Base-by-base conservation (phyloP, 1,284 basidiomycete species). In the Trichosporon faecale region DNA sequence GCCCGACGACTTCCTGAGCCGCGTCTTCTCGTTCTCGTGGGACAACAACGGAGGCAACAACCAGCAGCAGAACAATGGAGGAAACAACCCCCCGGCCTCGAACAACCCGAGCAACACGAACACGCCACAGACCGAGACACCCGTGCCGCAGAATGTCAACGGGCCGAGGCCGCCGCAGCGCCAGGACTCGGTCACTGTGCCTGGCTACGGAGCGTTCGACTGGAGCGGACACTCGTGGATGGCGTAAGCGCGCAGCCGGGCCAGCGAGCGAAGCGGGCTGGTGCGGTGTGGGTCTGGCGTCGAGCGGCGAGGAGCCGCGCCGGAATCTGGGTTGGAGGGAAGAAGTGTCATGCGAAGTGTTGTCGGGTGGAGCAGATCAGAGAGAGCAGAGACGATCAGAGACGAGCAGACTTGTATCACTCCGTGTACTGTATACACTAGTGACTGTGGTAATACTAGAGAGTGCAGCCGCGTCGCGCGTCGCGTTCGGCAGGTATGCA, bases 21-120 rank as follows among this genome's bases (percentile, higher is more conserved):
- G 79, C 18, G 79, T 83, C n/a, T 82, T 83, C 70, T 78, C 77
- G 65, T 81, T 82, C 70, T 76, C 77, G 18, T 83, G 81, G 81
- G 80, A 83, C 70, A 75, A 65, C 25, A 70, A 66, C 66, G 44
- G 35, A 21, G 46, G 66, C 25, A 27, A 23, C 68, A 49, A 25
- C 66, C 16, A 37, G 35, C 33, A 25, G 63, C 16, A 44, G 18
- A 44, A 44, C 40, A 44, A 40, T 12, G 16, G 37, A 9, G 37
- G 37, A 14, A 67, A 60, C 63, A 18, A 52, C 8, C 52, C n/a
- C 2, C 37, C 66, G 25, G 67, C 37, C 16, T 63, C 27, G 9
- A 33, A 65, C 31, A 64, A 35, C 4, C 33, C 61, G 25, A 29
- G 29, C 16, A 67, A 29, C 29, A 40, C 16, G 37, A 49, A 29